Conservation (phyloP, 2,329 filamentous ascomycete genomes). For the Lachnellula occidentalis region DNA sequence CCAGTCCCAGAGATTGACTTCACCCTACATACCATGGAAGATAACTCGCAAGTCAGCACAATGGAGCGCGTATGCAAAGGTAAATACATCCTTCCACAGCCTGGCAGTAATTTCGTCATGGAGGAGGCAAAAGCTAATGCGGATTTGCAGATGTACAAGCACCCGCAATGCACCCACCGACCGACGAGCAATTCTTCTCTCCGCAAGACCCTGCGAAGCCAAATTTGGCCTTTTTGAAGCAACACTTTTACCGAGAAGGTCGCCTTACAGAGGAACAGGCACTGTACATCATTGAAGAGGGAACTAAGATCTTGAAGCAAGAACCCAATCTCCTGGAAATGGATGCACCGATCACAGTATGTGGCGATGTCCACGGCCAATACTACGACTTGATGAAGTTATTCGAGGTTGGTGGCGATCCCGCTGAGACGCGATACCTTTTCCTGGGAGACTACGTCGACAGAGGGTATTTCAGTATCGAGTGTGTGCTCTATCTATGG, state of each 20-base stretch:
- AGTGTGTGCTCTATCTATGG: slow-evolving; percentile 98
- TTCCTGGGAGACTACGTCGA: slow-evolving; percentile 98
- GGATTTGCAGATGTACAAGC: slow-evolving; percentile 79
- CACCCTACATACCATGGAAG: slow-evolving; percentile 96
- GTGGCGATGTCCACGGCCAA: slow-evolving; percentile 96
- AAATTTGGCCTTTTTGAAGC: slow-evolving; percentile 89
- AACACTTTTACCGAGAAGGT: slow-evolving; percentile 97
- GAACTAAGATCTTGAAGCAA: slow-evolving; percentile 77
- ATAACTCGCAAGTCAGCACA: slow-evolving; percentile 91
- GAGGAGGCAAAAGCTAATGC: background rate
- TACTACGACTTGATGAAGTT: slow-evolving; percentile 99
- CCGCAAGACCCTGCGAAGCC: slow-evolving; percentile 82
- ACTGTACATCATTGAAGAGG: slow-evolving; percentile 86
- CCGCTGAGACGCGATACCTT: slow-evolving; percentile 90
- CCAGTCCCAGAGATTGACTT: slow-evolving; percentile 98
- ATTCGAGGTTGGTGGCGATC: slow-evolving; percentile 96
- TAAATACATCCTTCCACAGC: slow-evolving; percentile 37
- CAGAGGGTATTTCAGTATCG: slow-evolving; percentile 97
- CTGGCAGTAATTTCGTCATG: background rate
- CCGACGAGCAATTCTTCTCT: slow-evolving; percentile 90
- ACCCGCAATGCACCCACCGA: slow-evolving; percentile 86
- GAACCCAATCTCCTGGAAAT: slow-evolving; percentile 98
- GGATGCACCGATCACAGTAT: slow-evolving; percentile 98
- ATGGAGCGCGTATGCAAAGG: slow-evolving; percentile 97
- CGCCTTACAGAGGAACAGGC: slow-evolving; percentile 96